Evolutionary conservation across 495 filamentous ascomycete genomes (phyloP), one percentile per base, ranked within the genome.

Genomic region (Amphirosellinia nigrospora): DNA sequence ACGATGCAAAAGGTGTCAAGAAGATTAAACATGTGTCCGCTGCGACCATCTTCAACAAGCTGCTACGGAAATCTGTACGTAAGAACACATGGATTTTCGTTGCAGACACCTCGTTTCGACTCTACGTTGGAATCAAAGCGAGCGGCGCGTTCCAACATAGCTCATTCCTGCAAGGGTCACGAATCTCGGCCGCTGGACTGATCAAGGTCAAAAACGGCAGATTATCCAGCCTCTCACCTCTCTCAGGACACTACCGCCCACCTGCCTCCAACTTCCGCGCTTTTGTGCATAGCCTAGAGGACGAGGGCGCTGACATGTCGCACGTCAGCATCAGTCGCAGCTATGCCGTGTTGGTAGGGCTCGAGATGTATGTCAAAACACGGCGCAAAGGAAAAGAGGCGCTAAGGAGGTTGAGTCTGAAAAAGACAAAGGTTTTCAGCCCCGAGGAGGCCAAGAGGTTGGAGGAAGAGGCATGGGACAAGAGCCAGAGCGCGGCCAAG

Each of bases 11-110:
- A 60, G 87, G 87, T 4, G 73, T 88, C 15, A 88, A 87, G 55
- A 93, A 90, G 71, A 76, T 93, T 39, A 83, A 84, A 65, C 88
- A 92, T 72, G 81, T 93, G n/a, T 90, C 86, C 4, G 89, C 90
- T 4, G 85, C 87, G 4, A 89, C 87, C 0, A 84, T 96, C 6
- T 83, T 93, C 72, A 90, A 93, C 75, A 89, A 89, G 65, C 81
- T 94, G 13, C 85, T 94, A 3, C 87, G 91, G 43, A 90, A 89
- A 58, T 86, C 89, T 2, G 88, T 91, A 8, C 88, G 87, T 73
- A 92, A 90, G 71, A 92, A 92, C 73, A 94, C 91, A 38, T 97
- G 94, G 94, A 94, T 97, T 48, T 97, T 96, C 74, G 94, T 92
- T 26, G 90, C 90, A 39, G 94, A 98, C 79, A 95, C 93, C 0